Evolutionary conservation across 208 protist species (phyloP).

Genomic region (Trypanosomatidae sp.): DNA sequence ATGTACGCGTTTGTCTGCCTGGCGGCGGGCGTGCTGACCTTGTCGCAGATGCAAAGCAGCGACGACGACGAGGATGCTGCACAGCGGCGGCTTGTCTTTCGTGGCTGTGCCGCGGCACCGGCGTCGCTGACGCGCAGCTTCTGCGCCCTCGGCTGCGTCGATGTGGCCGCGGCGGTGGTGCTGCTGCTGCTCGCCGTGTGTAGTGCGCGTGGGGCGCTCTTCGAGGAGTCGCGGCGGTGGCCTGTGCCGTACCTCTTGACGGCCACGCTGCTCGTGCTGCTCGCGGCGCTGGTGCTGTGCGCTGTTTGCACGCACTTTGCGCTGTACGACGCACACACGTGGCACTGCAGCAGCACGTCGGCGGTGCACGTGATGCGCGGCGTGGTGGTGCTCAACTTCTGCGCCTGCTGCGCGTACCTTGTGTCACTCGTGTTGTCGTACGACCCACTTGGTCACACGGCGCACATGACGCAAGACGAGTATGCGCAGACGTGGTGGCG

Average conservation of each 20-base stretch:
- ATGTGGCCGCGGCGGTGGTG: slow-evolving; percentile 11
- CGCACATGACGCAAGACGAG: slow-evolving; percentile 23
- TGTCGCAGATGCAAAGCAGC: not conserved
- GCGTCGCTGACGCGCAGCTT: slow-evolving; percentile 7
- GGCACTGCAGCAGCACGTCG: slow-evolving; percentile 4
- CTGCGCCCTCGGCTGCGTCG: slow-evolving; percentile 15
- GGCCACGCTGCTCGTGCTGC: slow-evolving; percentile 10
- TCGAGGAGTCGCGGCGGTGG: slow-evolving; percentile 46
- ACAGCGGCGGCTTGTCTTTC: not conserved
- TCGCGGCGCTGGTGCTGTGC: slow-evolving; percentile 13
- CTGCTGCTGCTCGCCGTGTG: slow-evolving; percentile 24
- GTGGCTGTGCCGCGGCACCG: slow-evolving; percentile 8
- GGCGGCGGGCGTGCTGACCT: not conserved
- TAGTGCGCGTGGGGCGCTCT: slow-evolving; percentile 47
- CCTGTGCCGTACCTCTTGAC: slow-evolving; percentile 45
- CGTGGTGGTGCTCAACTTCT: slow-evolving; percentile 21
- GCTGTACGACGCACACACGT: slow-evolving; percentile 16
- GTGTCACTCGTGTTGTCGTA: slow-evolving; percentile 26
- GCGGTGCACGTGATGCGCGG: slow-evolving; percentile 14
- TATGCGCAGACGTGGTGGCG: slow-evolving; percentile 53
- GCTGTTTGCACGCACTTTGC: slow-evolving; percentile 16
- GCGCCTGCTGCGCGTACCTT: slow-evolving; percentile 12
- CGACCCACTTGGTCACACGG: slow-evolving; percentile 27
- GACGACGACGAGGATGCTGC: no score
- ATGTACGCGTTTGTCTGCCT: not conserved